These are phyloP conservation scores for Collybia sordida DNA, from an alignment of 768 basidiomycete species.

Conservation along the genomic window DNA sequence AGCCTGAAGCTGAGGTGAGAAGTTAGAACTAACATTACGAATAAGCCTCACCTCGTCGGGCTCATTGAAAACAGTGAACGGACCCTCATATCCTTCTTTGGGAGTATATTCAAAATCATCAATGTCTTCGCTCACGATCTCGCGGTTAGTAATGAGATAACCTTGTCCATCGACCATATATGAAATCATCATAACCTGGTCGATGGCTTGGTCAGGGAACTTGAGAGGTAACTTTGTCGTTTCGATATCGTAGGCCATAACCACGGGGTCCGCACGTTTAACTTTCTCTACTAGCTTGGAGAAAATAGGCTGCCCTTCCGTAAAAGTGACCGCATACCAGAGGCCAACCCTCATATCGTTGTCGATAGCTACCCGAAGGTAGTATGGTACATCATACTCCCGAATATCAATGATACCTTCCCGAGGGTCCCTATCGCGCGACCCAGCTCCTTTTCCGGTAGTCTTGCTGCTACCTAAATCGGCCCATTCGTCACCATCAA, in stretches of 20 bases:
- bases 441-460: constrained; percentile 24
- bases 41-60: constrained; percentile 71
- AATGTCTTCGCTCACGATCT: constrained; percentile 96
- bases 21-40: background rate
- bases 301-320: constrained; percentile 76
- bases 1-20: constrained; percentile 44
- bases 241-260: constrained; percentile 99
- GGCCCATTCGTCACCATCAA: constrained; percentile 61
- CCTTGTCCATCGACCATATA: constrained; percentile 99
- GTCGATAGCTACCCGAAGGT: constrained; percentile 98
- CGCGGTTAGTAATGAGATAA: constrained; percentile 95
- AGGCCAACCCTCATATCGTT: constrained; percentile 95
- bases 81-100: constrained; percentile 96
- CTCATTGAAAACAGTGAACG: constrained; percentile 95
- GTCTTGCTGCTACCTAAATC: constrained; percentile 38
- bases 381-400: constrained; percentile 97
- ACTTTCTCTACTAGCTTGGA: constrained; percentile 77
- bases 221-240: constrained; percentile 99
- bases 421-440: constrained; percentile 75
- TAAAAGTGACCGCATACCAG: constrained; percentile 93
- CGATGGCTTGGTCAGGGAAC: constrained; percentile 93
- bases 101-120: constrained; percentile 99
- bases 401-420: constrained; percentile 93
- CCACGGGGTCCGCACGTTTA: constrained; percentile 97
- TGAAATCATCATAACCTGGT: constrained; percentile 99